Base-by-base conservation (phyloP, 352 stramenopile genomes). In the Lagenidium sp. region DNA sequence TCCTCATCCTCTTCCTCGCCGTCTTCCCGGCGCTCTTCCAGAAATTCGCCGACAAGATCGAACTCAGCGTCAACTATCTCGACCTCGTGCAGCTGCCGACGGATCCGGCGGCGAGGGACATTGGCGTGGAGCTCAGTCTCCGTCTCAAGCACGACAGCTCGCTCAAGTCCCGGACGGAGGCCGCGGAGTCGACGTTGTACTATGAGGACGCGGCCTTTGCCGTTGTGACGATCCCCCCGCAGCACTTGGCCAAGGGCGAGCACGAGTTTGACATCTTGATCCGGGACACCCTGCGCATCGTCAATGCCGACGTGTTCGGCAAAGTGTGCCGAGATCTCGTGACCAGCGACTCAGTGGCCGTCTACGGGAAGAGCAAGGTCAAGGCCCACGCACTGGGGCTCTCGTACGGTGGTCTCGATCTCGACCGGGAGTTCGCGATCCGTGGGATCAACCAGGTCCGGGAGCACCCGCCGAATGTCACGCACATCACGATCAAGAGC, bases 81-180 rank as follows among this genome's bases (percentile, higher is more conserved):
- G 50, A 58, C 18, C 42, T 58, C 29, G 47, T 47, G 35, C 44
- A 36, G n/a, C 41, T 51, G 35, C 19, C 38, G 6, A 39, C 25
- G 8, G 44, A 38, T 35, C 18, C 11, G 15, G 28, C 13, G 23
- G 20, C 40, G 6, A 46, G 38, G 6, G 32, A 35, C 13, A 49
- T 58, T 19, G 50, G 42, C 16, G 42, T 58, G 16, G 40, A 58
- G n/a, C 8, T 58, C 7, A 58, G 37, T 26, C 35, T 58, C n/a
- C 50, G 30, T 20, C 11, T 58, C 10, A 32, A 58, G 13, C 36
- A 26, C 11, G 22, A 54, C 13, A 36, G 36, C 7, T 38, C 44
- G 4, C 23, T 47, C 18, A 44, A 38, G 20, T 44, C 38, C 2
- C 42, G 13, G 11, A 47, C 53, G 11, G 36, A 52, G 30, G 21